These are phyloP conservation scores for Aspergillus thermomutatus DNA, from an alignment of 2,329 filamentous ascomycete species.

Conservation along the genomic window DNA sequence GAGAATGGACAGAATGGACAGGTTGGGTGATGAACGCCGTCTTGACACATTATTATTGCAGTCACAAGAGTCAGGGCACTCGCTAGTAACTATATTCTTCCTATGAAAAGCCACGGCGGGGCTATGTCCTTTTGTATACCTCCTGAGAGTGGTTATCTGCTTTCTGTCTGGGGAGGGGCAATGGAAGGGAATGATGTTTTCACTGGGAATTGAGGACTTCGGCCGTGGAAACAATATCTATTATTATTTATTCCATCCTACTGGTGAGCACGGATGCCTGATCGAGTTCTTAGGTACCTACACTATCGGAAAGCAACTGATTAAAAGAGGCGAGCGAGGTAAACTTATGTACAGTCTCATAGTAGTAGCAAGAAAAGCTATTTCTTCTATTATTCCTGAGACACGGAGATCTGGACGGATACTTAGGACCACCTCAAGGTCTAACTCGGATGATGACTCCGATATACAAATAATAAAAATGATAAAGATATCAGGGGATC, in stretches of 20 bases:
- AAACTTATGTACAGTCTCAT: not conserved
- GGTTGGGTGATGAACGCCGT: slow-evolving; percentile 14
- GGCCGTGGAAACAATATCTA: not conserved
- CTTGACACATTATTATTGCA: slow-evolving; percentile 17
- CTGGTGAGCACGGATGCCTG: not conserved
- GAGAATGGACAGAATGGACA: slow-evolving; percentile 48
- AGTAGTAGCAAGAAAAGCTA: not conserved
- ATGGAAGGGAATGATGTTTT: not conserved
- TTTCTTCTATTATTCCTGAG: not conserved
- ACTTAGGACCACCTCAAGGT: not conserved
- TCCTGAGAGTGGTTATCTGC: not conserved
- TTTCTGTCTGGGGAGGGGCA: not conserved
- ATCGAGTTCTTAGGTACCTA: not conserved
- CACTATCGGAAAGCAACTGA: not conserved
- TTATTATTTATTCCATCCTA: not conserved
- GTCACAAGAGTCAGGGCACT: not conserved
- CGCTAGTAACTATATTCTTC: not conserved
- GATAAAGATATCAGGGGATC: not conserved
- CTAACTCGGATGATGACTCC: not conserved
- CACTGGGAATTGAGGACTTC: not conserved
- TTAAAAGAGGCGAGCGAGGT: not conserved
- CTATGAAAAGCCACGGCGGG: not conserved
- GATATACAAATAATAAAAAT: not conserved
- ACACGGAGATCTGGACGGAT: not conserved
- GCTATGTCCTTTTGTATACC: not conserved